Evolutionary conservation across 208 protist genomes (phyloP).

Genomic region (Leishmania guyanensis): DNA sequence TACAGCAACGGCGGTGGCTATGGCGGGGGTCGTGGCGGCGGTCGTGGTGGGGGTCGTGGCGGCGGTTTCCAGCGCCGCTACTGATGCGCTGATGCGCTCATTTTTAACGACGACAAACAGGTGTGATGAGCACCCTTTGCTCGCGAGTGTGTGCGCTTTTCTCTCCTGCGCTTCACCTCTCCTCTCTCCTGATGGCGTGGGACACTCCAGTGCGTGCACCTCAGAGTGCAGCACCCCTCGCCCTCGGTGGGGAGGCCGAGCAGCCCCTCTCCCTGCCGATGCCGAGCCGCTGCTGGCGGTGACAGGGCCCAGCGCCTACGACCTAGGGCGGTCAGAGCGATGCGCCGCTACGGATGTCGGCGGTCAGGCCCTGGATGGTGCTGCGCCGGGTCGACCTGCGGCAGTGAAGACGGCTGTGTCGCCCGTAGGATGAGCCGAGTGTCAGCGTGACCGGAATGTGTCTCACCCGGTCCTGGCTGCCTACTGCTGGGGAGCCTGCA

Average conservation of each 20-base stretch:
- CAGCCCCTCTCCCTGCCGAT: not conserved
- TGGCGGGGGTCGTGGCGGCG: slow-evolving; percentile 17
- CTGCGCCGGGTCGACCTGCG: not conserved
- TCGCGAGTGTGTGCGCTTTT: not conserved
- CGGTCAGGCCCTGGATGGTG: not conserved
- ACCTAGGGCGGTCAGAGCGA: not conserved
- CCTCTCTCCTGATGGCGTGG: not conserved
- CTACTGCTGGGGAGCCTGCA: not conserved
- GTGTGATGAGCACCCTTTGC: not conserved
- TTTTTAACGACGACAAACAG: not conserved
- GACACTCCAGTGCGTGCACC: not conserved
- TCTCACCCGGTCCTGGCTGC: not conserved
- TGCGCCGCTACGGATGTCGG: not conserved
- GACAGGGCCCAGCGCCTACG: not conserved
- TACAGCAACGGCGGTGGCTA: slow-evolving; percentile 9
- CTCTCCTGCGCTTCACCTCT: not conserved
- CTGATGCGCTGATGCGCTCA: not conserved
- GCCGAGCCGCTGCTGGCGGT: not conserved
- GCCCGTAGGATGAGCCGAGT: not conserved
- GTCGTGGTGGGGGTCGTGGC: slow-evolving; percentile 22
- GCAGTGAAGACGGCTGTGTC: not conserved
- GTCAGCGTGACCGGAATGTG: not conserved
- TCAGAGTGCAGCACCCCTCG: not conserved
- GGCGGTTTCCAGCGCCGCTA: slow-evolving; percentile 37
- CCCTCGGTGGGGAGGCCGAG: not conserved